Evolutionary conservation across 768 basidiomycete genomes (phyloP).

Genomic region (Leccinum uliginosum): DNA sequence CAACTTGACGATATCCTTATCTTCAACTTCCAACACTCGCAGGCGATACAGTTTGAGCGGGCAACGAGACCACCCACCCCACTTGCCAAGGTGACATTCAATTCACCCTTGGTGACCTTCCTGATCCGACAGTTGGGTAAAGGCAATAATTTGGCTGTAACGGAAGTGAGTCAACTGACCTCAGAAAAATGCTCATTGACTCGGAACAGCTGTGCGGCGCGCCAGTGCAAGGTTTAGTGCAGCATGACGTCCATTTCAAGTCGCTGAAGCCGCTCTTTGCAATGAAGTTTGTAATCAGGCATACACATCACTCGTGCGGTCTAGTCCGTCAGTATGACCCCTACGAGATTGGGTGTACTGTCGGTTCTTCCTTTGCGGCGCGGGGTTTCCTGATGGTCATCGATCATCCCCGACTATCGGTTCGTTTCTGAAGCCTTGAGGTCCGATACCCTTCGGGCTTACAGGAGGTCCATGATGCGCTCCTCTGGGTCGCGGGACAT

Average conservation of each 20-base stretch:
- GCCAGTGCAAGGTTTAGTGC: neutral
- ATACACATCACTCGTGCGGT: neutral
- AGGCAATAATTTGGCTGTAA: neutral
- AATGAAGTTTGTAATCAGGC: neutral
- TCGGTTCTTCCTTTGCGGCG: constrained; percentile 55
- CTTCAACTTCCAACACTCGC: constrained; percentile 59
- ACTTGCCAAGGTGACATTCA: constrained; percentile 16
- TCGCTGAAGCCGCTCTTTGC: neutral
- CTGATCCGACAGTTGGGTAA: neutral
- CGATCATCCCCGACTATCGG: constrained; percentile 65
- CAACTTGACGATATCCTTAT: constrained; percentile 51
- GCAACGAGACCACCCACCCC: constrained; percentile 60
- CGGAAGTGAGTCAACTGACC: neutral
- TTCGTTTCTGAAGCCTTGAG: constrained; percentile 42
- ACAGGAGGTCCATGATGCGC: constrained; percentile 53
- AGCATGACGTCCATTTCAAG: neutral
- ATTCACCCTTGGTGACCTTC: constrained; percentile 3
- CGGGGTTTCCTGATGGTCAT: constrained; percentile 45
- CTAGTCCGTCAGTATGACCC: constrained; percentile 24
- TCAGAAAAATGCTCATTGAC: neutral
- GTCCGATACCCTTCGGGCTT: constrained; percentile 38
- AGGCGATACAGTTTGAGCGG: constrained; percentile 63
- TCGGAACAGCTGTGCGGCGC: neutral
- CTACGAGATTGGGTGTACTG: constrained; percentile 46
- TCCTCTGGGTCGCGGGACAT: constrained; percentile 49